Evolutionary conservation across 257 asterid species (phyloP).

Genomic region (Salvia hispanica): DNA sequence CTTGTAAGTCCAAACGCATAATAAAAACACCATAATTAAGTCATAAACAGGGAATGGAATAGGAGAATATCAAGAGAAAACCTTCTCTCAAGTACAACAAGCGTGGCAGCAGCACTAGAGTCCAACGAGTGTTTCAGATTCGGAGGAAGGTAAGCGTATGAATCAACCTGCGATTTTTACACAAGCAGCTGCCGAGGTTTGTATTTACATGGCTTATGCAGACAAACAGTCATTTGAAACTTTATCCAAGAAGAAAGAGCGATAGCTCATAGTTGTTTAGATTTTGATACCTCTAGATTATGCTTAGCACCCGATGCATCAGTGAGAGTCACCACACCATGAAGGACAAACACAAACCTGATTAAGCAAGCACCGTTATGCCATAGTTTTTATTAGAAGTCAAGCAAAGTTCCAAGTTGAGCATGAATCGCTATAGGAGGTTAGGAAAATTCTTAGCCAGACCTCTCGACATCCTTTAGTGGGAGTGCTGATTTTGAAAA

Average conservation of each 20-base stretch:
- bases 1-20: no score
- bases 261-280: slow-evolving; percentile 19
- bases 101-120: slow-evolving; percentile 65
- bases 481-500: slow-evolving; percentile 78
- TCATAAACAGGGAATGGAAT: no score
- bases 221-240: no score
- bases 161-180: slow-evolving; percentile 72
- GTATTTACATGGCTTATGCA: no score
- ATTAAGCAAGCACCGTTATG: slow-evolving; percentile 26
- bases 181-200: slow-evolving; percentile 12
- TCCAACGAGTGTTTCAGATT: slow-evolving; percentile 56
- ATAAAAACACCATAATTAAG: no score
- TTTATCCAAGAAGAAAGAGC: no score
- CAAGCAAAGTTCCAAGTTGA: slow-evolving; percentile 12
- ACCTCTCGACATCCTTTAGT: slow-evolving; percentile 86
- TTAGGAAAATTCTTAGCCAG: not conserved
- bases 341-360: slow-evolving; percentile 82
- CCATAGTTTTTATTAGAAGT: not conserved
- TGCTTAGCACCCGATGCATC: slow-evolving; percentile 47
- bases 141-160: slow-evolving; percentile 91
- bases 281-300: slow-evolving; percentile 59
- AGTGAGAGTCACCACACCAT: slow-evolving; percentile 60
- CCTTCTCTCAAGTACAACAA: slow-evolving; percentile 87
- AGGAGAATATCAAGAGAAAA: slow-evolving; percentile 31
- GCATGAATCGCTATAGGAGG: no score